Conservation (phyloP, 176 grass and related monocot genomes). For the Phoenix roebelenii region DNA sequence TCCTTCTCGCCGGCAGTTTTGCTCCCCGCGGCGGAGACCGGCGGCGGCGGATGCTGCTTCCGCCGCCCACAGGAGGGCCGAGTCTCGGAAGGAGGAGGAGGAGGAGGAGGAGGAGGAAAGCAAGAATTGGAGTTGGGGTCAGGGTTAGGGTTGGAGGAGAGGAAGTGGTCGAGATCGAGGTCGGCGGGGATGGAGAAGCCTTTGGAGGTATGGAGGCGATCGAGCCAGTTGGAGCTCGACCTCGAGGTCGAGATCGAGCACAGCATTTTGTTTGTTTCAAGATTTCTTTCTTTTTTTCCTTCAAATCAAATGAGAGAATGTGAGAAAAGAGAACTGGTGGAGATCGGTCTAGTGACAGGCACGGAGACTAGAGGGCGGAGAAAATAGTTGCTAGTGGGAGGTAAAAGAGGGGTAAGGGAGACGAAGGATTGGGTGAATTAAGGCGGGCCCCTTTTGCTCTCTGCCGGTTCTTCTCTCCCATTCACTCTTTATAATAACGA, state of each 20-base stretch:
- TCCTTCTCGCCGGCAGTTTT: not conserved
- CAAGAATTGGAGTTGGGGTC: constrained; percentile 3
- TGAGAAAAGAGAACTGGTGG: too few species aligned
- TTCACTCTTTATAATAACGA: too few species aligned
- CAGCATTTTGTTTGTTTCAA: not conserved
- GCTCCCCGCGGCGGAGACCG: not conserved
- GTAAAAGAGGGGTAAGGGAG: too few species aligned
- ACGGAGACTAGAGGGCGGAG: not conserved
- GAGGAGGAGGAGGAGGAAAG: too few species aligned
- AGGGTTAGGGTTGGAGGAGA: constrained; percentile 34
- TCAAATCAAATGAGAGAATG: too few species aligned
- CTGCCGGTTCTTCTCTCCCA: too few species aligned
- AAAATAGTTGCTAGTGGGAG: too few species aligned
- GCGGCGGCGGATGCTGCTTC: not conserved
- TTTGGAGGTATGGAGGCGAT: constrained; percentile 58
- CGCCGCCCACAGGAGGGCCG: not conserved
- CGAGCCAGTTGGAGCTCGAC: constrained; percentile 50
- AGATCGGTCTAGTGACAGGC: constrained; percentile 20
- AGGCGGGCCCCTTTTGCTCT: too few species aligned
- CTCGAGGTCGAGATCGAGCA: constrained; percentile 20
- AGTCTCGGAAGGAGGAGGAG: too few species aligned
- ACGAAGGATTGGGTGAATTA: too few species aligned
- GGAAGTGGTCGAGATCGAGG: constrained; percentile 47
- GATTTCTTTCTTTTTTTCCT: not conserved
- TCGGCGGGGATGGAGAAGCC: constrained; percentile 47